Conservation (phyloP, 495 filamentous ascomycete genomes). For the Tuber borchii region DNA sequence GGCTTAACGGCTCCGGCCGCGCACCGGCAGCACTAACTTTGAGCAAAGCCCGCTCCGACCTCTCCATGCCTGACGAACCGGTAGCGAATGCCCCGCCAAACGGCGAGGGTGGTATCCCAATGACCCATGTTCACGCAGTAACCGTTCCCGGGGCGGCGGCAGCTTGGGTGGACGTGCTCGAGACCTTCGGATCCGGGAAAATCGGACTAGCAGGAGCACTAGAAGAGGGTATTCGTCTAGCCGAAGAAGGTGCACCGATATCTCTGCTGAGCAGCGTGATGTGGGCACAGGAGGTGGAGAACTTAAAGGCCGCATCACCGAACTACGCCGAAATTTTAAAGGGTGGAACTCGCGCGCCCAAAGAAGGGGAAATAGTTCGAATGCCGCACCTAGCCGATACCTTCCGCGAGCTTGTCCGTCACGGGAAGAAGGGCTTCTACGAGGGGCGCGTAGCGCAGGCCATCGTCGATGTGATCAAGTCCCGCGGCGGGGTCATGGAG, state of each 20-base stretch:
- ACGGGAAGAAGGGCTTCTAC: conserved; percentile 91
- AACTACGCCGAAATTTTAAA: conserved; percentile 76
- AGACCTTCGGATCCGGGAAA: conserved; percentile 85
- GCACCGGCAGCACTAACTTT: conserved; percentile 64
- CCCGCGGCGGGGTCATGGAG: conserved; percentile 69
- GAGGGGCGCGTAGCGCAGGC: conserved; percentile 71
- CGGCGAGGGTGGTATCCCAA: conserved; percentile 53
- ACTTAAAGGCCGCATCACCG: conserved; percentile 64
- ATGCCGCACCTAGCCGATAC: conserved; percentile 75
- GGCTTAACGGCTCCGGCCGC: conserved; percentile 86
- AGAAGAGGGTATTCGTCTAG: conserved; percentile 74
- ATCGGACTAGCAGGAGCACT: conserved; percentile 71
- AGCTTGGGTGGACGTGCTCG: conserved; percentile 88
- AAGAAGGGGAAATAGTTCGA: conserved; percentile 80
- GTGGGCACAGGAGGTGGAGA: conserved; percentile 58
- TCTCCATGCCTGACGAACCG: conserved; percentile 46
- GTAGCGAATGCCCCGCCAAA: background rate
- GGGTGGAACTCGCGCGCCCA: conserved; percentile 56
- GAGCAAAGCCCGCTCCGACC: conserved; percentile 59
- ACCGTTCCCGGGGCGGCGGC: conserved; percentile 87
- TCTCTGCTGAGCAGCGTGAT: conserved; percentile 66
- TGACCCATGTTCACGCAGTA: conserved; percentile 68
- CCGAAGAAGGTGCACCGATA: conserved; percentile 83
- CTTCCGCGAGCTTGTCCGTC: conserved; percentile 67
- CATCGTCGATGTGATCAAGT: conserved; percentile 67